Evolutionary conservation across 306 rosid genomes (phyloP).

Genomic region (Dryas alaskensis): DNA sequence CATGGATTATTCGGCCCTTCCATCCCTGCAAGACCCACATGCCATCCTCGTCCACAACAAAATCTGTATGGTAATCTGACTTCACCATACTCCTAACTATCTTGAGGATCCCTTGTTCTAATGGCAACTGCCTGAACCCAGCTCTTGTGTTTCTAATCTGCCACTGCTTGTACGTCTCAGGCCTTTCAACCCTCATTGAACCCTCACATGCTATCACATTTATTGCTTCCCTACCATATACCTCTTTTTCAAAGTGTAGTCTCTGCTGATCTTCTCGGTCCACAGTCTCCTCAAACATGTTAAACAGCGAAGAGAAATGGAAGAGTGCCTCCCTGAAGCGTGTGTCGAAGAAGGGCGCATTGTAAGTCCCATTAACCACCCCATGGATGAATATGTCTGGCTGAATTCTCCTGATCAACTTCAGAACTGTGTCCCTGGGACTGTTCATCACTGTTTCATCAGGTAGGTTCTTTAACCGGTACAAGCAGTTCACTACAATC

Average conservation of each 20-base stretch:
- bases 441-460: conserved; percentile 52
- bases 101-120: conserved; percentile 44
- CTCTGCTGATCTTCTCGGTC: conserved; percentile 56
- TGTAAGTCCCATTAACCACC: conserved; percentile 59
- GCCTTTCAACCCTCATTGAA: conserved; percentile 69
- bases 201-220: conserved; percentile 88
- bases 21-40: conserved; percentile 81
- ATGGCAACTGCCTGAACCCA: conserved; percentile 60
- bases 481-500: conserved; percentile 55
- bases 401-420: conserved; percentile 55
- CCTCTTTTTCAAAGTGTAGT: conserved; percentile 49
- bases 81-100: conserved; percentile 42
- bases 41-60: conserved; percentile 58
- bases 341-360: conserved; percentile 68
- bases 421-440: conserved; percentile 68
- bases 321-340: conserved; percentile 70
- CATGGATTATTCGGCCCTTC: conserved; percentile 66
- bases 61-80: conserved; percentile 64
- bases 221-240: conserved; percentile 61
- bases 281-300: conserved; percentile 68
- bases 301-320: conserved; percentile 70
- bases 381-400: conserved; percentile 77
- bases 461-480: conserved; percentile 56
- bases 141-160: conserved; percentile 69
- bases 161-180: conserved; percentile 87